Conservation (phyloP, 179 eudicot species). For the Silene coronaria region DNA sequence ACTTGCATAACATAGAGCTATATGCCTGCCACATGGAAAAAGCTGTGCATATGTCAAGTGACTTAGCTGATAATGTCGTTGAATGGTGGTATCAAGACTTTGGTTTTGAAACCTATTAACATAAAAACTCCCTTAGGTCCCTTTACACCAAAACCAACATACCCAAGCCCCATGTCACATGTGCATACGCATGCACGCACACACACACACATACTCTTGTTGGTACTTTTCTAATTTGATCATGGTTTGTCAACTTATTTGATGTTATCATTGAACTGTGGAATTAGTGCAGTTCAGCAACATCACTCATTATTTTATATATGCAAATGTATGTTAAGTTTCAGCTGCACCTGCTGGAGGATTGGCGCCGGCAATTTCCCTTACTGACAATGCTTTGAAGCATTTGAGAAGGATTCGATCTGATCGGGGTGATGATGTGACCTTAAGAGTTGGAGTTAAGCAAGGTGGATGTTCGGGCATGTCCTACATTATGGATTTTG, state of each 20-base stretch:
- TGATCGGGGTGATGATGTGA: constrained; percentile 65
- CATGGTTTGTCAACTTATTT: background rate
- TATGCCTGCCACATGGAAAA: too few species aligned
- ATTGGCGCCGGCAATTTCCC: constrained; percentile 68
- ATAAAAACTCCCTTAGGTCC: too few species aligned
- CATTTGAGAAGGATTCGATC: constrained; percentile 81
- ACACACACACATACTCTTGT: too few species aligned
- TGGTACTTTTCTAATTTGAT: too few species aligned
- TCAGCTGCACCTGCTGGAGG: constrained; percentile 48
- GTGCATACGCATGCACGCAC: too few species aligned
- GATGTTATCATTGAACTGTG: background rate
- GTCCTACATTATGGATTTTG: constrained; percentile 98
- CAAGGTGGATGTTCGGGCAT: constrained; percentile 99
- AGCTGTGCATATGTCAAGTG: too few species aligned
- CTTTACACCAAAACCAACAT: too few species aligned
- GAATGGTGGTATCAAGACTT: too few species aligned
- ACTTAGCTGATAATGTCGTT: too few species aligned
- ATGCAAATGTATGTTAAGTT: constrained; percentile 13
- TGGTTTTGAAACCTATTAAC: too few species aligned
- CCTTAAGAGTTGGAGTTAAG: constrained; percentile 90
- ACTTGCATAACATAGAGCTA: background rate
- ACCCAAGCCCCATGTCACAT: too few species aligned
- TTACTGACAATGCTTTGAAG: constrained; percentile 74
- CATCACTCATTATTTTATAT: background rate
- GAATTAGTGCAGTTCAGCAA: background rate